Evolutionary conservation across 2,329 filamentous ascomycete species (phyloP).

Genomic region (Alternaria arborescens): DNA sequence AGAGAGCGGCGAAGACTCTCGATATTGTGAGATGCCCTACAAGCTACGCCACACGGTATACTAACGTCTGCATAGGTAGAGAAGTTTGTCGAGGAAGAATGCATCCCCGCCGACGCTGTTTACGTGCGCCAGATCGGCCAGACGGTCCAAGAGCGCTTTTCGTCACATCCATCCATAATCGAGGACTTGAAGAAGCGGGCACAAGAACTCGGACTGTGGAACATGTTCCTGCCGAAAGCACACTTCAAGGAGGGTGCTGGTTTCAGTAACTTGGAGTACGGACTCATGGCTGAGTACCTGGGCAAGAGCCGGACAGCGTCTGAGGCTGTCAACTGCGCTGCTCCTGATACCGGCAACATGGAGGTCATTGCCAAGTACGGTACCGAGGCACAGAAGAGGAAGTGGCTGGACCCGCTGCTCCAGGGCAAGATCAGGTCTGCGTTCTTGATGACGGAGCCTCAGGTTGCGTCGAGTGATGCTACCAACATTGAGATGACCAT

Average conservation of each 20-base stretch:
- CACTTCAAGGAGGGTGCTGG: conserved; percentile 96
- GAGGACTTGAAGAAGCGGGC: conserved; percentile 91
- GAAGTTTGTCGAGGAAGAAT: conserved; percentile 97
- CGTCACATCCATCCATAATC: conserved; percentile 77
- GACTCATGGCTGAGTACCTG: conserved; percentile 94
- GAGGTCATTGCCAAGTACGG: conserved; percentile 93
- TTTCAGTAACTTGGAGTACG: conserved; percentile 95
- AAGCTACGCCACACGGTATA: accelerated
- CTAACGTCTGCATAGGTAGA: conserved; percentile 68
- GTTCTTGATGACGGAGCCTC: conserved; percentile 93
- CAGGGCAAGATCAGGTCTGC: conserved; percentile 87
- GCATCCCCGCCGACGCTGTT: conserved; percentile 75
- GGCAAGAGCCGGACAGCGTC: conserved; percentile 80
- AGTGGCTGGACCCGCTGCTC: conserved; percentile 84
- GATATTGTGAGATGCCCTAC: conserved; percentile 66
- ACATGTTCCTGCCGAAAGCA: conserved; percentile 94
- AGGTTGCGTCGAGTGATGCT: conserved; percentile 87
- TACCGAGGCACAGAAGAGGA: conserved; percentile 80
- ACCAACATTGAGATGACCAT: conserved; percentile 91
- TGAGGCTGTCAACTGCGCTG: conserved; percentile 84
- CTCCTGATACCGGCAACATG: conserved; percentile 95
- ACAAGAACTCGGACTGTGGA: conserved; percentile 87
- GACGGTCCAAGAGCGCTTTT: conserved; percentile 76
- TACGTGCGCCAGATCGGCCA: conserved; percentile 81
- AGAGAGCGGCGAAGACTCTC: conserved; percentile 81